phyloP scores from a whole-genome alignment of 148 eudicot genomes.

The Heliamphora exappendiculata region DNA sequence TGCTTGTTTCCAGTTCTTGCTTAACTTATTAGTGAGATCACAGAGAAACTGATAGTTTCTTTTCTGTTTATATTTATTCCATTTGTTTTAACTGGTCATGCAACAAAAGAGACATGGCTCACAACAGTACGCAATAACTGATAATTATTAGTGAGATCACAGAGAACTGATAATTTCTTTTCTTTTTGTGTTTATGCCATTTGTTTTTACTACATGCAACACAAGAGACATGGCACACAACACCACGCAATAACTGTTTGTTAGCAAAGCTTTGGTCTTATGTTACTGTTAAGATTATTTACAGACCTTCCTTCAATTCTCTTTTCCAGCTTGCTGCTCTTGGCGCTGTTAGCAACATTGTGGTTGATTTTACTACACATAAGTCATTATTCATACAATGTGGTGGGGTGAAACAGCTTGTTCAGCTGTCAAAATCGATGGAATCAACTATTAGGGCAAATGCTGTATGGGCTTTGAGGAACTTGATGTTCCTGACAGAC shows the following conservation, averaged over 20 bases:
- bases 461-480: slow-evolving; percentile 77
- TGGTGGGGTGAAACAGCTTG: slow-evolving; percentile 81
- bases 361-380: slow-evolving; percentile 61
- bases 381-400: slow-evolving; percentile 57
- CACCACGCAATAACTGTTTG: not conserved
- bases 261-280: not conserved
- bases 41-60: not conserved
- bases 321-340: slow-evolving; percentile 79
- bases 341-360: slow-evolving; percentile 69
- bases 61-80: not conserved
- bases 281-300: not conserved
- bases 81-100: not conserved
- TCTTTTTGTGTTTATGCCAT: not conserved
- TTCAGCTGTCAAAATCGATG: slow-evolving; percentile 82
- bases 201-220: not conserved
- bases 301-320: not conserved
- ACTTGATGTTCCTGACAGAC: slow-evolving; percentile 65
- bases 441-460: slow-evolving; percentile 67
- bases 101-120: not conserved
- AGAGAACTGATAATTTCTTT: not conserved
- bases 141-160: not conserved
- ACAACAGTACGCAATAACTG: not conserved
- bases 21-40: not conserved
- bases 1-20: not conserved
- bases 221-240: not conserved